Evolutionary conservation across 1,284 basidiomycete genomes (phyloP).

Genomic region (Pyrrhoderma noxium): DNA sequence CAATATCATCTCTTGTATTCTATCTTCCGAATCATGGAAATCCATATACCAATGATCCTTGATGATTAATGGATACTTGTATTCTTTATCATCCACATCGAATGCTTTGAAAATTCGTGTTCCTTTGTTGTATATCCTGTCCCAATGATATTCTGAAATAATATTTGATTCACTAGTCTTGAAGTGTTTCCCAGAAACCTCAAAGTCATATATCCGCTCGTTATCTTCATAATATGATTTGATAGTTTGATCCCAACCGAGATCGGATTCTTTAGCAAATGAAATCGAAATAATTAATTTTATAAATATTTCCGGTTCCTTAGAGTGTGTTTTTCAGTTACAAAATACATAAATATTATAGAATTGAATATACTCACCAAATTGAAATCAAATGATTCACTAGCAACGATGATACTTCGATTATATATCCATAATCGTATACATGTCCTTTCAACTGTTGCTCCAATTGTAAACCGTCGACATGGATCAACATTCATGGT

Average conservation of each 20-base stretch:
- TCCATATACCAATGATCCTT: conserved; percentile 1
- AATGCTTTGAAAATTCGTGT: background rate
- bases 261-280: conserved; percentile 1
- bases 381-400: background rate
- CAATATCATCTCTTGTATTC: background rate
- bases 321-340: background rate
- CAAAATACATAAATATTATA: too few species aligned
- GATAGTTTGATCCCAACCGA: conserved; percentile 6
- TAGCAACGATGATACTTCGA: background rate
- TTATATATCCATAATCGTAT: background rate
- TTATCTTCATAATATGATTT: background rate
- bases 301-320: background rate
- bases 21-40: background rate
- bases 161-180: too few species aligned
- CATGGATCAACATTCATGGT: background rate
- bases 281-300: background rate
- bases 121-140: background rate
- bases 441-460: background rate
- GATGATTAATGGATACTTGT: background rate
- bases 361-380: background rate
- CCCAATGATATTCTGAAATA: too few species aligned
- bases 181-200: background rate
- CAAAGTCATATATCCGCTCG: background rate
- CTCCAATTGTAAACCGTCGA: background rate
- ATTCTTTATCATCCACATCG: background rate